These are phyloP conservation scores for Suillus lakei DNA, from an alignment of 768 basidiomycete species.

Conservation along the genomic window DNA sequence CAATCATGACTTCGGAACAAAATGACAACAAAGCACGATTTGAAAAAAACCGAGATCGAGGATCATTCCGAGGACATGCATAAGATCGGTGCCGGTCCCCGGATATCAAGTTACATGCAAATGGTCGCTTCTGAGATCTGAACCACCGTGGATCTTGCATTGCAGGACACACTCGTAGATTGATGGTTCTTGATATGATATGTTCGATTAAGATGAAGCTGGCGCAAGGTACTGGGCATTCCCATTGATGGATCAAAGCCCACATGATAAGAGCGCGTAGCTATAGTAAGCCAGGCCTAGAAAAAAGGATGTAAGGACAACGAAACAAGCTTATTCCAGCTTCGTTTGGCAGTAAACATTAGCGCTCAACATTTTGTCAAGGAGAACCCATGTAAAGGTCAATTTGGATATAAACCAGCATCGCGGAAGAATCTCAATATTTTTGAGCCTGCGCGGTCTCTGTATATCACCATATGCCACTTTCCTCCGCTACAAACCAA, in stretches of 20 bases:
- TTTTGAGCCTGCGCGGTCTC: no score
- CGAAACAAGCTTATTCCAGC: no score
- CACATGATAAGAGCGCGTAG: background rate
- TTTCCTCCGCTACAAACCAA: no score
- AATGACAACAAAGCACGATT: background rate
- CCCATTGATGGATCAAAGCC: background rate
- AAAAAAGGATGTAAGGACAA: no score
- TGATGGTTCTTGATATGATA: background rate
- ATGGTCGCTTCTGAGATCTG: background rate
- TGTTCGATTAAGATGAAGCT: background rate
- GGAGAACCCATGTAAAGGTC: no score
- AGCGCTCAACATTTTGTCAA: no score
- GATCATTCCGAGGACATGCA: background rate
- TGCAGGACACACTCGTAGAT: background rate
- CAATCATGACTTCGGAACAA: background rate
- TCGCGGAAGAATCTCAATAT: no score
- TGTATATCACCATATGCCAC: no score
- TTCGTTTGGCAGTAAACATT: no score
- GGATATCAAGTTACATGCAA: background rate
- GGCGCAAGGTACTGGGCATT: no score
- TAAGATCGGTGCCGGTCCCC: background rate
- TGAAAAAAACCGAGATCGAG: background rate
- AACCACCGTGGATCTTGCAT: background rate
- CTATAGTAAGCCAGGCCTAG: background rate
- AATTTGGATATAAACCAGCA: no score